A percentile compares a stretch with the other conserved stretches of the same genome.
Conservation (phyloP, 2,329 filamentous ascomycete species). For the Chrysoporthe cubensis region DNA sequence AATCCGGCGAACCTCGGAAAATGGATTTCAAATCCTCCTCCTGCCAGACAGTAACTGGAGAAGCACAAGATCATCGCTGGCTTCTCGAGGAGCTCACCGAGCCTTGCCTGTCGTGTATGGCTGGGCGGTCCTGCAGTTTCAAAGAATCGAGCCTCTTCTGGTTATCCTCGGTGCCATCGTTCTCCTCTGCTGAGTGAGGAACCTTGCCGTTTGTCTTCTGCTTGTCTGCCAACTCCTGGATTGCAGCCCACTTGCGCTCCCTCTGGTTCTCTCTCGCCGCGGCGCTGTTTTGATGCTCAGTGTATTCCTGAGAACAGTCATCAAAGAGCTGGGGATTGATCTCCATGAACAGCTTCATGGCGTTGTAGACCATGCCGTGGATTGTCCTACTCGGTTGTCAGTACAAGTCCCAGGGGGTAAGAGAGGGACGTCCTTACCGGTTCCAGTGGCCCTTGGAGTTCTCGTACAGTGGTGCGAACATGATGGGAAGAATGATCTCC, state of each 20-base stretch:
- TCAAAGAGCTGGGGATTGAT: slow-evolving; percentile 98
- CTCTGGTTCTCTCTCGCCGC: slow-evolving; percentile 81
- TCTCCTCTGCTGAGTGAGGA: slow-evolving; percentile 64
- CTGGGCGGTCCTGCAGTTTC: slow-evolving; percentile 77
- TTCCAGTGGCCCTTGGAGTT: slow-evolving; percentile 99
- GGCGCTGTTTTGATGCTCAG: slow-evolving; percentile 91
- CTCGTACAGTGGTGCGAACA: slow-evolving; percentile 98
- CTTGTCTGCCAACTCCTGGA: slow-evolving; percentile 78
- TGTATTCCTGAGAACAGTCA: slow-evolving; percentile 97
- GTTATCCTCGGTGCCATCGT: slow-evolving; percentile 81
- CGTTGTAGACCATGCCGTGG: slow-evolving; percentile 99
- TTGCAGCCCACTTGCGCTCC: slow-evolving; percentile 85
- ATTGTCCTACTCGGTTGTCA: slow-evolving; percentile 71
- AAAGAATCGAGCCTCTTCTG: slow-evolving; percentile 87
- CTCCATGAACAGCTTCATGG: slow-evolving; percentile 99
- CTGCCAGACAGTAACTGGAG: slow-evolving; percentile 17
- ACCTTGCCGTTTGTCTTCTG: slow-evolving; percentile 54
- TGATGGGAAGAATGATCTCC: slow-evolving; percentile 96
- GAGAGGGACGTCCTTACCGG: slow-evolving; percentile 61
- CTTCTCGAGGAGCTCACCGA: slow-evolving; percentile 60
- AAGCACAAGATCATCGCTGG: slow-evolving; percentile 46
- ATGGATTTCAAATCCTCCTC: neutral
- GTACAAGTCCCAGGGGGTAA: neutral
- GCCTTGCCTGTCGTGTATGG: slow-evolving; percentile 62
- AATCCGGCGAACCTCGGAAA: neutral